These are phyloP conservation scores for Rhizophagus clarus DNA, from an alignment of 192 early-diverging fungal genomes.

Conservation along the genomic window DNA sequence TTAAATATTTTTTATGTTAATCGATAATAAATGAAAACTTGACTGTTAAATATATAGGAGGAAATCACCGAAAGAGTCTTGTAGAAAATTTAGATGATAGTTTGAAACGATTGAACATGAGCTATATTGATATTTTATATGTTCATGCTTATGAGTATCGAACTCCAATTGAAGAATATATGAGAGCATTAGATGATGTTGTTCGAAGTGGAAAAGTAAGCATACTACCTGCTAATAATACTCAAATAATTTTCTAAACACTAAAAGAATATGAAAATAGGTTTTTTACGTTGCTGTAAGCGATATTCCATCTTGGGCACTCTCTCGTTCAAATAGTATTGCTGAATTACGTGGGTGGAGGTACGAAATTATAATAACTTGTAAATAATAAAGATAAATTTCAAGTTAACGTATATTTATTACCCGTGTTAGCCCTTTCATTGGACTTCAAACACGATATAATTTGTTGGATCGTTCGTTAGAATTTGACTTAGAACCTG, in stretches of 20 bases:
- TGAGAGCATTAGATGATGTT: constrained; percentile 61
- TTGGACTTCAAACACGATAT: constrained; percentile 41
- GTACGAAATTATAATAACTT: background rate
- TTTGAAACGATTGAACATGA: constrained; percentile 43
- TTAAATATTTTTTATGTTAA: too few relatives aligned
- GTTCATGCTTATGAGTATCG: constrained; percentile 27
- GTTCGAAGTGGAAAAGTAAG: constrained; percentile 55
- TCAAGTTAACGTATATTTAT: background rate
- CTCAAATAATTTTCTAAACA: too few relatives aligned
- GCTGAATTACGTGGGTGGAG: constrained; percentile 35
- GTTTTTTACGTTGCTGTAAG: constrained; percentile 51
- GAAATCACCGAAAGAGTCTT: constrained; percentile 32
- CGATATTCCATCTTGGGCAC: constrained; percentile 43
- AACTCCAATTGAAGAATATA: constrained; percentile 61
- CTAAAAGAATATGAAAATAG: background rate
- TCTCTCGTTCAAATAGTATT: constrained; percentile 39
- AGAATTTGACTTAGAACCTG: constrained; percentile 40
- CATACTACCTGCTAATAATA: too few relatives aligned
- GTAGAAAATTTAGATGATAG: constrained; percentile 45
- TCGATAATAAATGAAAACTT: background rate
- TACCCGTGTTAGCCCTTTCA: constrained; percentile 32
- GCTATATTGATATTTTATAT: constrained; percentile 36
- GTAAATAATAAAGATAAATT: background rate
- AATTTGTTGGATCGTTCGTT: constrained; percentile 40
- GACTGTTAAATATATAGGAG: background rate